A percentile compares a stretch with the other conserved stretches of the same genome.
Conservation (phyloP, 179 eudicot species). For the Sideroxylon spinosum region DNA sequence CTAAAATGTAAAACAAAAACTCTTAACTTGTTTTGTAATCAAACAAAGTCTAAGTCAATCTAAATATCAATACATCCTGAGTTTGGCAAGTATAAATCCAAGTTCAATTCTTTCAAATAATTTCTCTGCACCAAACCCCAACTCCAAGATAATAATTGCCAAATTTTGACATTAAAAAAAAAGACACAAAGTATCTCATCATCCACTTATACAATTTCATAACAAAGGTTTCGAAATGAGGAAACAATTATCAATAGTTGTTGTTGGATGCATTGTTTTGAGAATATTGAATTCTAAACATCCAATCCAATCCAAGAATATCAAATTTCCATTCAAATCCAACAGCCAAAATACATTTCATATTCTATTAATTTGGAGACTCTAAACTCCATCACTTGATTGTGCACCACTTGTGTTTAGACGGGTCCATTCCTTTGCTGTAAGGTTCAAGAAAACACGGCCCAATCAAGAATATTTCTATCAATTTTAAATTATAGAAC, state of each 20-base stretch:
- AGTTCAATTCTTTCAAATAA: no score
- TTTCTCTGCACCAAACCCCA: background rate
- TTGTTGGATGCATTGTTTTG: background rate
- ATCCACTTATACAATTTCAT: conserved; percentile 14
- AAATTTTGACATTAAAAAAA: background rate
- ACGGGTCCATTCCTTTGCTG: conserved; percentile 86
- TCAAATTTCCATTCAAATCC: background rate
- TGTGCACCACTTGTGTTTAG: conserved; percentile 59
- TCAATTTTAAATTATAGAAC: no score
- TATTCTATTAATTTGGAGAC: conserved; percentile 19
- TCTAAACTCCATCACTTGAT: conserved; percentile 9
- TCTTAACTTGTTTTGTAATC: no score
- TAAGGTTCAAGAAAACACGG: conserved; percentile 11
- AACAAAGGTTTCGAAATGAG: background rate
- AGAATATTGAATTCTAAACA: background rate
- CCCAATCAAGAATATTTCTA: background rate
- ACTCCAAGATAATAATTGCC: background rate
- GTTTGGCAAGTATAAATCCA: no score
- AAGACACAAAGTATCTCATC: background rate
- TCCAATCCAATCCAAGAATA: conserved; percentile 18
- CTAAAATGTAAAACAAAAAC: no score
- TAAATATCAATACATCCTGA: no score
- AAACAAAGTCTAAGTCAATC: no score
- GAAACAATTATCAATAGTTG: background rate
- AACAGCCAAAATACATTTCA: background rate